Evolutionary conservation across 495 filamentous ascomycete genomes (phyloP).

Genomic region (Aspergillus mulundensis): DNA sequence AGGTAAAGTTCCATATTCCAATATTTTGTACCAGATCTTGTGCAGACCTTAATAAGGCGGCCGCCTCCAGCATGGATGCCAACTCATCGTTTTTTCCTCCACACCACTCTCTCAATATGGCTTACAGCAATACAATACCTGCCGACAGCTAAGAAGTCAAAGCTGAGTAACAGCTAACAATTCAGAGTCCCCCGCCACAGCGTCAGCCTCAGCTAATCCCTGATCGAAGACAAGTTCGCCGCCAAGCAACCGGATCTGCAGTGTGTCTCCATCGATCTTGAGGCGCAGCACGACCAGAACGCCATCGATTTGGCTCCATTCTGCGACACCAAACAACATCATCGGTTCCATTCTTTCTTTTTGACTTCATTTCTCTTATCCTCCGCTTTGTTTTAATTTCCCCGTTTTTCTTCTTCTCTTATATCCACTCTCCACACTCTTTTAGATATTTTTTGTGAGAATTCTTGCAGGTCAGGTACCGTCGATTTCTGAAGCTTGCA

Average conservation of each 20-base stretch:
- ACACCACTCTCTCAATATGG: too few species aligned
- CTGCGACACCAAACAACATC: constrained; percentile 2
- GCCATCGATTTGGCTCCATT: not conserved
- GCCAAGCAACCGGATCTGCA: constrained; percentile 8
- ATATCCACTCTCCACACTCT: constrained; percentile 4
- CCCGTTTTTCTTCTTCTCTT: not conserved
- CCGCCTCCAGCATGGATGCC: too few species aligned
- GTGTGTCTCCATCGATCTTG: constrained; percentile 9
- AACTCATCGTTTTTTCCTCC: too few species aligned
- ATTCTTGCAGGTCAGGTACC: not conserved
- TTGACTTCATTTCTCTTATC: constrained; percentile 17
- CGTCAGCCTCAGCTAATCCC: not conserved
- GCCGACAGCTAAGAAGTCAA: not conserved
- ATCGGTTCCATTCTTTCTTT: constrained; percentile 20
- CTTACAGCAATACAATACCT: too few species aligned
- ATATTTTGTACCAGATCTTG: too few species aligned
- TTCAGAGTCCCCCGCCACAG: not conserved
- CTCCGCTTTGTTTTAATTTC: constrained; percentile 2
- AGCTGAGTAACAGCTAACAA: not conserved
- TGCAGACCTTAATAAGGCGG: too few species aligned
- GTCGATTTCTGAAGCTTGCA: not conserved
- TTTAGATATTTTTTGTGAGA: not conserved
- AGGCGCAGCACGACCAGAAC: constrained; percentile 13
- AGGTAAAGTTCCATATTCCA: too few species aligned
- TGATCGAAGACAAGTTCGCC: not conserved